Evolutionary conservation across 495 filamentous ascomycete genomes (phyloP), one percentile per base, ranked within the genome.

Genomic region (Neurospora sp.): DNA sequence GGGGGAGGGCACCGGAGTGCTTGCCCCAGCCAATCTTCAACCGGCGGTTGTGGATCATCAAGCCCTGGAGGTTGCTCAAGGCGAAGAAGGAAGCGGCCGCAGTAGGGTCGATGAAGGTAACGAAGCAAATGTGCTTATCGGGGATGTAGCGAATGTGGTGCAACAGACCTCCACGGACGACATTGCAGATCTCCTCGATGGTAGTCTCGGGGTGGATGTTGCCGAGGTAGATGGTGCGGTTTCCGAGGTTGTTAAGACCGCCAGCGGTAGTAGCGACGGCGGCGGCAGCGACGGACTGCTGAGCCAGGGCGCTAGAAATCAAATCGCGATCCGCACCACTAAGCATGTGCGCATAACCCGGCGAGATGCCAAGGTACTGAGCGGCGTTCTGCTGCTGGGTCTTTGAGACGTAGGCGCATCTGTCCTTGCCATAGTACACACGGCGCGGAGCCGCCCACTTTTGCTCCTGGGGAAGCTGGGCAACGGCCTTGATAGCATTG

Each of bases 1-100:
- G 95, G 48, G 96, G 96, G 19, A 99, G 90, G 76, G 96, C 96
- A 71, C 96, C 96, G 10, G 96, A 99, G 82, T 99, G 96, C 86
- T 99, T 99, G 74, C 96, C 96, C 96, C 96, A 99, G 73, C 96
- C 96, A 81, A 99, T 97, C 89, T 99, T 99, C 75, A 99, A 84
- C 38, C 96, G 90, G 74, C 96, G 91, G 80, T 99, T 99, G 85
- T 99, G 96, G 77, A 99, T 99, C 96, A 99, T 99, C 73, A 99
- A 82, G 5, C 96, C 96, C 83, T 99, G 96, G 34, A 98, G 85
- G 79, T 98, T 97, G 86, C 94, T 97, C 74, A 99, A 83, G 40
- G 96, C 96, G 80, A 97, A 99, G 85, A 99, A 99, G 4, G 94
- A 97, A 70, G 96, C 96, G 17, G 96, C 96, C 9, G 96, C 96